A percentile compares a stretch with the other conserved stretches of the same genome.
These are phyloP conservation scores for Flaveria robusta DNA, from an alignment of 129 eudicot genomes.

Conservation along the genomic window DNA sequence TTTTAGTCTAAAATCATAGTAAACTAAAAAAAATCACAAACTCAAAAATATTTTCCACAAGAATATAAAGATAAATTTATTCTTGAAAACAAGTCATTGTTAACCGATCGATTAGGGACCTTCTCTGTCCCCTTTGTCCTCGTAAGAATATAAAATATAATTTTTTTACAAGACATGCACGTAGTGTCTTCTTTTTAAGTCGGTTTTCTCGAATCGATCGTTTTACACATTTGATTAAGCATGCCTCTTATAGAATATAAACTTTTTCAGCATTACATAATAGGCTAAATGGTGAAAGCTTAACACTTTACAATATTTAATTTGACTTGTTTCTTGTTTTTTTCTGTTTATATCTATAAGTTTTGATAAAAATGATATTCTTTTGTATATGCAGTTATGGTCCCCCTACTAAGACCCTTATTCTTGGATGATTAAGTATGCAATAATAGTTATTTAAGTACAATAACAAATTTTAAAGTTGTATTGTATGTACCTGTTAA, in stretches of 20 bases:
- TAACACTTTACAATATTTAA: slow-evolving; percentile 25
- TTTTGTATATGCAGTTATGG: slow-evolving; percentile 33
- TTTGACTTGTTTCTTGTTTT: slow-evolving; percentile 4
- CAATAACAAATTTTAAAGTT: not conserved
- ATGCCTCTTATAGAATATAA: slow-evolving; percentile 23
- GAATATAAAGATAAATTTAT: not conserved
- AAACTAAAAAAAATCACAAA: no score
- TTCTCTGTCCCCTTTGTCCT: not conserved
- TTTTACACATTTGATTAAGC: slow-evolving; percentile 24
- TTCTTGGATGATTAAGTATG: slow-evolving; percentile 30
- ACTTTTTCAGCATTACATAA: slow-evolving; percentile 12
- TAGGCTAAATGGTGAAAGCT: not conserved
- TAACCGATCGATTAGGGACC: not conserved
- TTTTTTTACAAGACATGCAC: not conserved
- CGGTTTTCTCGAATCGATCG: slow-evolving; percentile 16
- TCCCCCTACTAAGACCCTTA: slow-evolving; percentile 33
- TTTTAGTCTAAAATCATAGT: no score
- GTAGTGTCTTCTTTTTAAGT: slow-evolving; percentile 27
- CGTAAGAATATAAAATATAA: not conserved
- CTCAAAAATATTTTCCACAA: not conserved
- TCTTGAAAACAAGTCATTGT: not conserved
- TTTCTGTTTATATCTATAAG: not conserved
- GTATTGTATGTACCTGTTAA: slow-evolving; percentile 13
- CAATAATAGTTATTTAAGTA: not conserved
- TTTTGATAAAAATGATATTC: slow-evolving; percentile 3